Evolutionary conservation across 352 stramenopile genomes (phyloP).

Genomic region (Phytophthora ramorum): DNA sequence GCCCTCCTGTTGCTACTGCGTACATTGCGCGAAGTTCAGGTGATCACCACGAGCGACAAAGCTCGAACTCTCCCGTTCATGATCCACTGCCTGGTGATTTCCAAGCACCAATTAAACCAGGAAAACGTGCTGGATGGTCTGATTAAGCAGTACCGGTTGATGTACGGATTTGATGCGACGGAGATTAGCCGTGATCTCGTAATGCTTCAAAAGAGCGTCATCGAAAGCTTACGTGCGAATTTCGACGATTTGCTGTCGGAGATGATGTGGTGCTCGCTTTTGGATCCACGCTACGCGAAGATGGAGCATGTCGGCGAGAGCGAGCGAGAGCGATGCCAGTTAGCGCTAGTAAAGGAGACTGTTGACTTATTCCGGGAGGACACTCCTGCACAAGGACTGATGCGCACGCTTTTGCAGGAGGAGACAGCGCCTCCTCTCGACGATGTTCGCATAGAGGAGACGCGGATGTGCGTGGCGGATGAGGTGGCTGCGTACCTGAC

Average conservation of each 20-base stretch:
- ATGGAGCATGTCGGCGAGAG: conserved; percentile 52
- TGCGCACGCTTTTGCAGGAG: conserved; percentile 13
- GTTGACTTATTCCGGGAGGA: conserved; percentile 4
- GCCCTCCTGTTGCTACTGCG: conserved; percentile 46
- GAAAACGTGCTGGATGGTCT: conserved; percentile 2
- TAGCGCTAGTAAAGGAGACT: conserved; percentile 3
- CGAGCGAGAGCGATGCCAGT: conserved; percentile 33
- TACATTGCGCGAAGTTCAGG: conserved; percentile 50
- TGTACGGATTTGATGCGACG: conserved; percentile 12
- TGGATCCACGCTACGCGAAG: conserved; percentile 55
- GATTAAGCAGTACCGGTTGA: conserved; percentile 15
- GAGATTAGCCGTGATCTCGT: conserved; percentile 16
- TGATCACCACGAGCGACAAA: conserved; percentile 42
- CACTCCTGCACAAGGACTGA: conserved; percentile 3
- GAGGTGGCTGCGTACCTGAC: conserved; percentile 8
- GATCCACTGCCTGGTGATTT: conserved; percentile 8
- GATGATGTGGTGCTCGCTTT: conserved; percentile 47
- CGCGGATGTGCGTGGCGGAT: conserved; percentile 6
- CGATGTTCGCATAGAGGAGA: conserved; percentile 8
- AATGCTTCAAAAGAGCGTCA: conserved; percentile 4
- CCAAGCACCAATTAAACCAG: conserved; percentile 9
- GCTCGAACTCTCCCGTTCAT: conserved; percentile 15
- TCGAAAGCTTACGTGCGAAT: conserved; percentile 10
- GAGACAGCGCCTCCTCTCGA: not conserved
- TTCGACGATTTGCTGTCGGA: conserved; percentile 27